phyloP scores from a whole-genome alignment of 164 flowering plant genomes.

The Piper longum region DNA sequence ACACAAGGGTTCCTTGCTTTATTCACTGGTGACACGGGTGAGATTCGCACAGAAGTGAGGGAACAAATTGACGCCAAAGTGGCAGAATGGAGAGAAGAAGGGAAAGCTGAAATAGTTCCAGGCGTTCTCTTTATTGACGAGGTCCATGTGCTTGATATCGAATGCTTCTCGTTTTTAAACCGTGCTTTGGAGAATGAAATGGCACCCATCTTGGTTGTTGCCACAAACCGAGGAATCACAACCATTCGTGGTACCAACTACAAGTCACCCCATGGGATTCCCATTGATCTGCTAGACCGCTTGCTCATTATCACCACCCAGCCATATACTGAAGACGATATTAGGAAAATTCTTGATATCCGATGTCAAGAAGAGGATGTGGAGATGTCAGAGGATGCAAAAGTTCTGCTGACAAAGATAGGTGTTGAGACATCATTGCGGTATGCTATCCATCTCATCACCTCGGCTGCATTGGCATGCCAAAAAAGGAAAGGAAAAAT shows the following conservation, averaged over 20 bases:
- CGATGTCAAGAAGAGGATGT: conserved; percentile 92
- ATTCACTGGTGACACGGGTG: conserved; percentile 93
- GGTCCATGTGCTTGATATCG: conserved; percentile 98
- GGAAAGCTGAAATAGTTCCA: conserved; percentile 97
- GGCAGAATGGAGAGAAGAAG: conserved; percentile 99
- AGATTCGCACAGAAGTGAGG: conserved; percentile 85
- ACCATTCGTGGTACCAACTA: conserved; percentile 66
- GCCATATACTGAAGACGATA: conserved; percentile 75
- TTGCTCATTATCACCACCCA: conserved; percentile 80
- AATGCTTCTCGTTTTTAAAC: conserved; percentile 90
- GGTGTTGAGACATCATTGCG: conserved; percentile 31
- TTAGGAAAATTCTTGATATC: conserved; percentile 64
- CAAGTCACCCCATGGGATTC: conserved; percentile 95
- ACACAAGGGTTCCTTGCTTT: conserved; percentile 91
- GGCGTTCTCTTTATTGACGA: conserved; percentile 96
- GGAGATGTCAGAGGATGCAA: conserved; percentile 84
- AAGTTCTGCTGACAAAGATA: conserved; percentile 35
- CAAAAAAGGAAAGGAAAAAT: conserved; percentile 80
- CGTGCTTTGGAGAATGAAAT: conserved; percentile 93
- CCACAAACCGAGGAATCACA: conserved; percentile 88
- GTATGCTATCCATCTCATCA: conserved; percentile 84
- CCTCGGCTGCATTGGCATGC: conserved; percentile 72
- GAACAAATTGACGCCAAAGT: conserved; percentile 93
- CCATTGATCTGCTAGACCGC: conserved; percentile 80
- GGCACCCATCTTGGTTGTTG: conserved; percentile 87